A percentile compares a stretch with the other conserved stretches of the same genome.
phyloP scores from a whole-genome alignment of 305 asterid genomes.

The Rubia peregrina region DNA sequence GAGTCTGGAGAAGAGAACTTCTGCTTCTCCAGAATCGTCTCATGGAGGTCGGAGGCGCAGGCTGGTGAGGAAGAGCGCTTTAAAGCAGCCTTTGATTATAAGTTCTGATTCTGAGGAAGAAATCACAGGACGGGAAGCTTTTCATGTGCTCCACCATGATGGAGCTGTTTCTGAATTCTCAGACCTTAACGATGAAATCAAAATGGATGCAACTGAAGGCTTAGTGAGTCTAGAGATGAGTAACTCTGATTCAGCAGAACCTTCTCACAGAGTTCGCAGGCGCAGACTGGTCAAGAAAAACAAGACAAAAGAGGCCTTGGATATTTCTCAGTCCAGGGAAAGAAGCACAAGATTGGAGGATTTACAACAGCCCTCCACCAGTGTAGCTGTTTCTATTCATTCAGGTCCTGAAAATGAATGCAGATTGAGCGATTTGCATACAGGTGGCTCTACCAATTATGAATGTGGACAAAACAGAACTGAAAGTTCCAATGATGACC shows the following conservation, averaged over 20 bases:
- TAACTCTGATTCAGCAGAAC: slow-evolving; percentile 27
- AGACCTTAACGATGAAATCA: neutral
- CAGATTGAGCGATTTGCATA: slow-evolving; percentile 1
- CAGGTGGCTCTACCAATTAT: neutral
- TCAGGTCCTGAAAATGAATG: neutral
- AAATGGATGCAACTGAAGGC: slow-evolving; percentile 9
- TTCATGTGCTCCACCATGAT: slow-evolving; percentile 17
- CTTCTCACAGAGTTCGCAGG: slow-evolving; percentile 36
- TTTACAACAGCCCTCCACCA: slow-evolving; percentile 15
- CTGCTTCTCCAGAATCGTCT: slow-evolving; percentile 31
- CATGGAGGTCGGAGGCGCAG: slow-evolving; percentile 40
- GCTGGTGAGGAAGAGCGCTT: slow-evolving; percentile 45
- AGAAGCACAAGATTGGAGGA: slow-evolving; percentile 16
- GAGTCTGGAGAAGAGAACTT: slow-evolving; percentile 35
- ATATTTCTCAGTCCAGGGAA: slow-evolving; percentile 33
- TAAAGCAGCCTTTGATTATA: slow-evolving; percentile 27
- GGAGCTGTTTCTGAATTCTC: slow-evolving; percentile 4
- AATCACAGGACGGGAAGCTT: slow-evolving; percentile 14
- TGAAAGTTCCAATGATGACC: slow-evolving; percentile 26
- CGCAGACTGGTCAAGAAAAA: slow-evolving; percentile 56
- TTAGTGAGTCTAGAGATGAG: slow-evolving; percentile 33
- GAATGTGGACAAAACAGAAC: slow-evolving; percentile 3
- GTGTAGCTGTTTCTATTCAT: slow-evolving; percentile 10
- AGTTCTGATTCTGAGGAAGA: slow-evolving; percentile 35
- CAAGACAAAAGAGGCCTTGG: slow-evolving; percentile 23